Base-by-base conservation (phyloP, 2,329 filamentous ascomycete genomes). In the Pestalotiopsis fici region DNA sequence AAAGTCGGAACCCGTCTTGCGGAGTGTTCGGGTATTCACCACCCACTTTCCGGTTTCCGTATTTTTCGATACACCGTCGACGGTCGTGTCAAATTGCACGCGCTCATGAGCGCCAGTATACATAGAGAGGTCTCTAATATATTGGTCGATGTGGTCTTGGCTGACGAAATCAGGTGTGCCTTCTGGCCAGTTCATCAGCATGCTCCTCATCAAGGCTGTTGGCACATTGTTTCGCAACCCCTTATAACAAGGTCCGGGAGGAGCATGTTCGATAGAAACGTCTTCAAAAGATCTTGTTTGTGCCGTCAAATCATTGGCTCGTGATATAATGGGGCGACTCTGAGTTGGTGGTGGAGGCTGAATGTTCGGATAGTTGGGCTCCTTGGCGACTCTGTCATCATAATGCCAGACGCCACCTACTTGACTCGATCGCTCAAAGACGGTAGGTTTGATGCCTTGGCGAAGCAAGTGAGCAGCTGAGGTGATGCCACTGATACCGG, bases 201-300 rank as follows among this genome's bases (percentile, higher is more conserved):
- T 79, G 66, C 78, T 83, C 55, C 78, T 75, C 77, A 86, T 80
- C 2, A 85, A 72, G 25, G 76, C 83, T n/a, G 90, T 89, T 0
- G 92, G 91, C 3, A 95, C 91, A 72, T 95, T 96, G 43, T 92
- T 93, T 74, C 90, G 90, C 7, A 95, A 79, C 2, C 85, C 84
- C 4, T 77, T 78, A 67, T 86, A 79, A 85, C 87, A 81, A 83
- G 94, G 70, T 88, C 77, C 27, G 84, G 88, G 35, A 67, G 89
- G 76, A 3, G 72, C 74, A 59, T 78, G 76, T 87, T 37, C 81
- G 75, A 55, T 82, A 76, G 23, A 74, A 5, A 73, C 73, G 43
- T 74, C 73, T 13, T 74, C 73, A 3, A 75, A 61, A n/a, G 71
- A 73, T 47, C 70, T 67, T 18, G 67, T 56, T 15, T 21, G 28